Evolutionary conservation across 768 basidiomycete genomes (phyloP), one percentile per base, ranked within the genome.

Genomic region (Termitomyces sp.): DNA sequence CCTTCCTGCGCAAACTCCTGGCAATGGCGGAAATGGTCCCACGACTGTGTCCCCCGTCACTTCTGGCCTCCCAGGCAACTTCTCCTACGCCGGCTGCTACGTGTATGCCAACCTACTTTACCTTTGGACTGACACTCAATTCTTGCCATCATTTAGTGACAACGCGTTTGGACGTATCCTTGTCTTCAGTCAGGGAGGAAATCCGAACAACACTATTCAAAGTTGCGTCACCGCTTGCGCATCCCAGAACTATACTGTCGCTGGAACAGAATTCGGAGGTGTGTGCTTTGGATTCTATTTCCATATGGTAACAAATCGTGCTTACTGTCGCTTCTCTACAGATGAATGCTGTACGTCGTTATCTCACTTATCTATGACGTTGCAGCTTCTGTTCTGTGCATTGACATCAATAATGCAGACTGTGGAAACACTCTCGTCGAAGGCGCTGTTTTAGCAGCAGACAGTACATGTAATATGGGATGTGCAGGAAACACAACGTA

Each of bases 401-500:
- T 23, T 53, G 31, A 42, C 38, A 17, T 19, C 14, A 7, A 37
- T 52, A 41, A 38, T 50, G 14, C 58, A 89, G 87, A 84, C 71
- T 95, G 92, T 62, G 90, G 89, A 3, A 77, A 90, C 65, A 70
- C 75, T 11, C 72, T 92, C 46, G 73, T 84, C 12, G 76, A 81
- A 31, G 87, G 86, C 10, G 90, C 88, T 1, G 81, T 77, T 1
- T 47, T 63, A 16, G 80, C 78, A 0, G 59, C 73, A 1, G 78
- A 79, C 1, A 68, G 73, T 3, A 77, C 77, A 35, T 95, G 93
- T 66, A 82, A 80, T 66, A 90, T 87, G 87, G 77, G 76, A 0
- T 95, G 93, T 59, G 78, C 78, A 17, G 93, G 90, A 23, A 86
- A 84, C 57, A 38, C 82, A 11, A 75, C 80, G 89, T 88, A 60